phyloP scores from a whole-genome alignment of 768 basidiomycete species.

The Hygrocybe punicea region DNA sequence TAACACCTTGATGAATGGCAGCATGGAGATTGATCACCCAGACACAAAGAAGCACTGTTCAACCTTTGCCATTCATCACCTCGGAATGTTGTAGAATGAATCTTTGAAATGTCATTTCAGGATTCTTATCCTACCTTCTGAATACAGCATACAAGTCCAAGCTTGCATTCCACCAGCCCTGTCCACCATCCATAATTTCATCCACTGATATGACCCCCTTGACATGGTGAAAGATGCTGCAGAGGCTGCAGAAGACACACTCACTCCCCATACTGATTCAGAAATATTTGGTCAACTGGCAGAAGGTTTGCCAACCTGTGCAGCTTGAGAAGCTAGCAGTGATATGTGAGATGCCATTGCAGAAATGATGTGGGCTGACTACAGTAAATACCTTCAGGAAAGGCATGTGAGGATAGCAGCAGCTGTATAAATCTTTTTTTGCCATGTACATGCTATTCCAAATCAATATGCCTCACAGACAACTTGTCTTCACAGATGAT shows the following conservation, averaged over 20 bases:
- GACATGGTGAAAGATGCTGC: background rate
- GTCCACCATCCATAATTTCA: constrained; percentile 29
- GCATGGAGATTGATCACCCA: constrained; percentile 26
- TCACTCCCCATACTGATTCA: background rate
- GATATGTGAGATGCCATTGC: constrained; percentile 11
- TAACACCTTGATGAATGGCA: constrained; percentile 41
- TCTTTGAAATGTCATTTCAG: constrained; percentile 33
- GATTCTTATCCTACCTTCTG: constrained; percentile 16
- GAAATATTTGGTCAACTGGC: background rate
- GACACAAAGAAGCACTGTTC: constrained; percentile 38
- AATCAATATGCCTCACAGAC: background rate
- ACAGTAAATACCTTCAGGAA: background rate
- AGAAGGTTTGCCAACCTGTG: constrained; percentile 5
- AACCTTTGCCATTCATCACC: constrained; percentile 42
- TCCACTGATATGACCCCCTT: constrained; percentile 23
- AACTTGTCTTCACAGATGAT: too few species aligned
- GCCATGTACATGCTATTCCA: too few species aligned
- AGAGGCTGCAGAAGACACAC: background rate
- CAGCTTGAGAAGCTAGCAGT: background rate
- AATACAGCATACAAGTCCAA: constrained; percentile 23
- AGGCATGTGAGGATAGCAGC: too few species aligned
- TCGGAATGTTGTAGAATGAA: constrained; percentile 38
- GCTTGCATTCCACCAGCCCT: constrained; percentile 23
- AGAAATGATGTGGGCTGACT: constrained; percentile 12
- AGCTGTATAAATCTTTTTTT: background rate